A percentile compares a stretch with the other conserved stretches of the same genome.
Conservation (phyloP, 257 asterid species). For the Ligustrum vulgare region DNA sequence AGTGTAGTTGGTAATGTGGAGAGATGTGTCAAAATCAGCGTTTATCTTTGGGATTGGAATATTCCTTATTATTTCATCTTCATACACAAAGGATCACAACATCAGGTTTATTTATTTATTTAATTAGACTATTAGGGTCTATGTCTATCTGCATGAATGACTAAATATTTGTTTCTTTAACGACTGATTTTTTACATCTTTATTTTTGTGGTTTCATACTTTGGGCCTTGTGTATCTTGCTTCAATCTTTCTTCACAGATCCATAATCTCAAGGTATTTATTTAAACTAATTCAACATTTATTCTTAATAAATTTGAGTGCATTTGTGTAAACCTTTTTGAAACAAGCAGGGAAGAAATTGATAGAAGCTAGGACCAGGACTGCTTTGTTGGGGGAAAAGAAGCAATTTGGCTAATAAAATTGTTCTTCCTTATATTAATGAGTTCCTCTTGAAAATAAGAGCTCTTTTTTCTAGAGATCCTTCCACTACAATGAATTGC, state of each 20-base stretch:
- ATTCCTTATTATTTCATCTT: conserved; percentile 72
- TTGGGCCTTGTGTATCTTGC: conserved; percentile 83
- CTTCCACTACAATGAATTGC: conserved; percentile 91
- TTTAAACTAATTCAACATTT: too few species aligned
- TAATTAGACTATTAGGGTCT: too few species aligned
- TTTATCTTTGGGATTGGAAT: conserved; percentile 84
- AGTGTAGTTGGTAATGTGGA: conserved; percentile 93
- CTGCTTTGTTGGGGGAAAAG: conserved; percentile 75
- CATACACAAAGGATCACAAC: conserved; percentile 70
- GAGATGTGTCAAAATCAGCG: conserved; percentile 77
- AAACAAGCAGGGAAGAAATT: conserved; percentile 42
- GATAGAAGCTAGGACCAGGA: conserved; percentile 35
- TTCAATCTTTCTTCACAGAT: conserved; percentile 74
- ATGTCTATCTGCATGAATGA: too few species aligned
- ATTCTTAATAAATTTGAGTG: too few species aligned
- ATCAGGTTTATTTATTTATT: conserved; percentile 50
- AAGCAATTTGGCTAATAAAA: conserved; percentile 70
- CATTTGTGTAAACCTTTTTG: too few species aligned
- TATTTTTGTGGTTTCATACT: conserved; percentile 74
- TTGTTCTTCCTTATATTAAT: conserved; percentile 65
- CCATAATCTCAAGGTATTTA: conserved; percentile 69
- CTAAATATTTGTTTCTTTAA: too few species aligned
- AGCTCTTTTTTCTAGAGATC: conserved; percentile 97
- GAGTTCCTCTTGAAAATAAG: conserved; percentile 68
- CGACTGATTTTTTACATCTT: conserved; percentile 60